Base-by-base conservation (phyloP, 2,329 filamentous ascomycete species). In the Aspergillus felis region DNA sequence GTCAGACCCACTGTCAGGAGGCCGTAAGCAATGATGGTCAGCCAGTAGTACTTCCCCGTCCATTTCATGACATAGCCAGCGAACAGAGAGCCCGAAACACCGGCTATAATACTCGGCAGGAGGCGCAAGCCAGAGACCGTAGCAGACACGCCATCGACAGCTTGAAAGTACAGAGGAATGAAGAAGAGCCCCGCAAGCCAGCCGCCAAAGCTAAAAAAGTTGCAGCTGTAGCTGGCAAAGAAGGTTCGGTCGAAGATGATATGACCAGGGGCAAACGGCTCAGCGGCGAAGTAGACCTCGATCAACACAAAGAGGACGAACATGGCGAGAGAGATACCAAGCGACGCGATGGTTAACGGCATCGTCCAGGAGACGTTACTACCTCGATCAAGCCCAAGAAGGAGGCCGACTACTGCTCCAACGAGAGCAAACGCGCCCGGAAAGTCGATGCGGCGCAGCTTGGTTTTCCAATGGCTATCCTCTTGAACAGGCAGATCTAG, bases 91-190 rank as follows among this genome's bases (percentile, higher is more conserved):
- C 88, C 88, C 3, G 72, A 69, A 2, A 92, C 88, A 27, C 82
- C 83, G 4, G 77, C 76, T 3, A 86, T 46, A 61, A 90, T 88
- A 54, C 80, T 80, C 0, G 90, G 89, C 32, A 93, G 76, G 20
- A 93, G 80, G 35, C 86, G 77, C 1, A 88, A 58, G 1, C 89
- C 89, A 3, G 88, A 84, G 54, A 79, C 71, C 0, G 87, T 86
- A 1, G 90, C 87, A 3, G 81, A 82, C 25, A 86, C 75, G 4
- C 84, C 84, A 51, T 87, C 79, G 0, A 88, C 86, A 4, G 87
- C 89, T 73, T 93, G 90, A 74, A 89, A 90, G 73, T 88, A 91
- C 2, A 93, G 78, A 1, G 90, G 88, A n/a, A 90, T 76, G 74
- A 90, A 90, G 77, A 91, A 93, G 3, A 89, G 62, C 1, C 81